Percentiles rank a stretch among this genome's conserved stretches.
Conservation (phyloP, 179 eudicot genomes). For the Vitellaria paradoxa region DNA sequence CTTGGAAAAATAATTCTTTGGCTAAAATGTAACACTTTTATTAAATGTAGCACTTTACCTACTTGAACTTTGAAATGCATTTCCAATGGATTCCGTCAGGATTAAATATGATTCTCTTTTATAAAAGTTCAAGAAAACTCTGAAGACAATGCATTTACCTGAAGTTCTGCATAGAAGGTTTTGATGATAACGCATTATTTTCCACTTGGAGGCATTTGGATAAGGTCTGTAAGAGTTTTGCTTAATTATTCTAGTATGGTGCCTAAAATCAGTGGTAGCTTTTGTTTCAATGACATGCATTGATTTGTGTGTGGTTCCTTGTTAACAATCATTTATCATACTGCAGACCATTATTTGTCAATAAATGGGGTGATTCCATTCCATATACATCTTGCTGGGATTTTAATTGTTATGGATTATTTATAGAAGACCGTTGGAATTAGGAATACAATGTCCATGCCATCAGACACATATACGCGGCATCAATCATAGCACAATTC, state of each 20-base stretch:
- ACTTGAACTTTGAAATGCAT: too few species aligned
- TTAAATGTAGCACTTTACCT: too few species aligned
- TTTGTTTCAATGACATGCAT: not conserved
- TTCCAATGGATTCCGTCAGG: too few species aligned
- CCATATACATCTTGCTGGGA: too few species aligned
- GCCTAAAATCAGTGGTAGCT: not conserved
- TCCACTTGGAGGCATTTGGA: not conserved
- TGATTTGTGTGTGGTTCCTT: constrained; percentile 2
- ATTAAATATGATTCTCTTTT: not conserved
- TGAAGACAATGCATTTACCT: not conserved
- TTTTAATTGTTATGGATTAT: not conserved
- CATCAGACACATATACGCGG: not conserved
- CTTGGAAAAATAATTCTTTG: too few species aligned
- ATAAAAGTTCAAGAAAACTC: not conserved
- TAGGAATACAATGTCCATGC: not conserved
- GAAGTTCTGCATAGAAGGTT: not conserved
- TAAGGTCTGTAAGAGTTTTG: not conserved
- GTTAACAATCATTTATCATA: not conserved
- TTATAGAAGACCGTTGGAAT: not conserved
- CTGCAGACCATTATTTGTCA: not conserved
- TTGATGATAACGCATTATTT: not conserved
- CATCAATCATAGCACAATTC: constrained; percentile 10
- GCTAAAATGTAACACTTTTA: too few species aligned
- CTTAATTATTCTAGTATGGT: not conserved
- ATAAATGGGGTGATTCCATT: not conserved